Evolutionary conservation across 257 asterid genomes (phyloP), one percentile per base, ranked within the genome.

Genomic region (Fraxinus anomala): DNA sequence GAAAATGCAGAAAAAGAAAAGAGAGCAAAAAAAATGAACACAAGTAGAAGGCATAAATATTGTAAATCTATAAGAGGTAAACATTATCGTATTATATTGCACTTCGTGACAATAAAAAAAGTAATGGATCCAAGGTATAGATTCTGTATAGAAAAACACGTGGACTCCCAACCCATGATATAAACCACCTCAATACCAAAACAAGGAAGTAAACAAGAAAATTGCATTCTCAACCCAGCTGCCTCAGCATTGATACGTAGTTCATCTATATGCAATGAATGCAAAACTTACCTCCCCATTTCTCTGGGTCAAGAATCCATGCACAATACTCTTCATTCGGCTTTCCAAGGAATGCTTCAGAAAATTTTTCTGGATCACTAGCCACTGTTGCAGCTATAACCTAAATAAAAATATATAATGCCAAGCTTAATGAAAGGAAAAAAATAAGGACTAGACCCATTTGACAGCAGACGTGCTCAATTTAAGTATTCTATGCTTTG

Each of bases 271-370:
- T 6, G 28, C 4, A 54, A 56, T 9, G 70, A 36, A 68, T 66
- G 40, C 30, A 63, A 70, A 36, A 67, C 89, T 85, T 37, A 96
- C 99, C 99, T 89, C 99, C 99, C 99, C 98, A 96, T 82, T 93
- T 96, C 66, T 93, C 98, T 3, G 99, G 96, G 88, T 89, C 80
- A 73, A 91, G 92, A 83, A 96, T 96, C 99, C 98, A 96, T 51
- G 86, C 83, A 78, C 97, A 93, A 73, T 96, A 96, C 80, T 93
- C 98, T 83, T 84, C 82, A 83, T 93, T 96, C 68, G 94, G 76
- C 88, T 93, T 91, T 84, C 91, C 99, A 68, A 93, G 96, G 79
- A 96, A 87, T 67, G 97, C 97, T 83, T 89, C 98, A 47, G 92
- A 82, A 86, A 90, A 93, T 72, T 89, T 91, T 74, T 82, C 86